Base-by-base conservation (phyloP, 768 basidiomycete genomes). In the Boletales sp. region DNA sequence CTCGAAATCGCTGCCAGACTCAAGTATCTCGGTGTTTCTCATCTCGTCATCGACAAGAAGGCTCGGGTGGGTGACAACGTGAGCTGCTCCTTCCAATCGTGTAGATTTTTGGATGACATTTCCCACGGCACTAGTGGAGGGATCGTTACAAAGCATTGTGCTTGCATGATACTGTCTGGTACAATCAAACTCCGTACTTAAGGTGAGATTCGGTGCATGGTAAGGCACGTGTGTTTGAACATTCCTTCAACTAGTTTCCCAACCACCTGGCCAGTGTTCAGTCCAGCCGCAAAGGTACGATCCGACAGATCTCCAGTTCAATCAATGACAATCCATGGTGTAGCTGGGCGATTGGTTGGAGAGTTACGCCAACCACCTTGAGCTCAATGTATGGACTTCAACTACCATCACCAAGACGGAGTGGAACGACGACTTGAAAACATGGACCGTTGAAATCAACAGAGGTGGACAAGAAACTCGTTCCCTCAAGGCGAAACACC, bases 331-430 rank as follows among this genome's bases (percentile, higher is more conserved):
- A 28, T 28, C 7, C 25, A 3, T 28, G 25, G 25, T 25, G 12
- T 44, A 82, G 79, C 72, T 87, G n/a, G 84, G 78, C 2, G 79
- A 81, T 53, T 87, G 82, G 80, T 66, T 86, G 15, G 84, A 87
- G 58, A 69, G 67, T 6, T 87, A 86, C 52, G 83, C 79, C 0
- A 70, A 78, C 4, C 60, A 72, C 4, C 70, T 85, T 32, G 85
- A 86, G 49, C 63, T 87, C 35, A 78, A 83, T 50, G 76, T 83
- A 11, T 86, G 83, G 86, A 80, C 76, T 0, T 76, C 79, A 0
- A 69, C 79, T 0, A 69, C 55, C 14, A 70, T 81, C n/a, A 63
- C 56, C 17, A 68, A 61, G 28, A 65, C 74, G 10, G 57, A 56
- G 1, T 74, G 74, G 64, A 57, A 76, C 57, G 64, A 70, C 13